These are phyloP conservation scores for Juncus inflexus DNA, from an alignment of 176 grass and related monocot species.

Conservation along the genomic window DNA sequence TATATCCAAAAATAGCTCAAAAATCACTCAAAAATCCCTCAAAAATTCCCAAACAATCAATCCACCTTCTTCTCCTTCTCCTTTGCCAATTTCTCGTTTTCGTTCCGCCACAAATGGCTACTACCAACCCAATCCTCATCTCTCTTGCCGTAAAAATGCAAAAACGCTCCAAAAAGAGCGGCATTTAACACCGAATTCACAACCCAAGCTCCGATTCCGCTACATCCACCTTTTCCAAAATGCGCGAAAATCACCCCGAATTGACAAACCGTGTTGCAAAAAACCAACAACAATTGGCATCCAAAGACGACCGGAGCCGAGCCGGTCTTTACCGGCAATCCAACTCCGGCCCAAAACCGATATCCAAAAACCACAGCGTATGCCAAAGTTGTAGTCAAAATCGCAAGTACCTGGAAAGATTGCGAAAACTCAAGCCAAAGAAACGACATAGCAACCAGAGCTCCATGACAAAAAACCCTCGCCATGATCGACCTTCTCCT, in stretches of 20 bases:
- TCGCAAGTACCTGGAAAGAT: slow-evolving; percentile 94
- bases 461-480: slow-evolving; percentile 60
- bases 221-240: slow-evolving; percentile 72
- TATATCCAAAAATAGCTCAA: background rate
- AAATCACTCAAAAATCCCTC: background rate
- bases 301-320: slow-evolving; percentile 36
- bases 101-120: background rate
- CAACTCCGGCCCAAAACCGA: slow-evolving; percentile 62
- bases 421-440: slow-evolving; percentile 99
- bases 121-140: slow-evolving; percentile 25
- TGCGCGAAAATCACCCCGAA: slow-evolving; percentile 75
- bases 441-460: slow-evolving; percentile 77
- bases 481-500: slow-evolving; percentile 7
- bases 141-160: slow-evolving; percentile 59
- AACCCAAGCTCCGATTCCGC: slow-evolving; percentile 72
- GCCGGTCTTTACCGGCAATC: slow-evolving; percentile 35
- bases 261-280: slow-evolving; percentile 72
- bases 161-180: slow-evolving; percentile 60
- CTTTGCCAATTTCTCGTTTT: background rate
- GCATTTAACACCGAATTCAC: slow-evolving; percentile 80
- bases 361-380: slow-evolving; percentile 66
- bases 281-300: slow-evolving; percentile 57
- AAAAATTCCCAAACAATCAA: slow-evolving; percentile 6
- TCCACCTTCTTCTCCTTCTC: slow-evolving; percentile 30
- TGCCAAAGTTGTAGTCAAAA: slow-evolving; percentile 63